Percentiles rank a stretch among this genome's conserved stretches.
Evolutionary conservation across 1,284 basidiomycete genomes (phyloP).

Genomic region (Exobasidium rhododendri): DNA sequence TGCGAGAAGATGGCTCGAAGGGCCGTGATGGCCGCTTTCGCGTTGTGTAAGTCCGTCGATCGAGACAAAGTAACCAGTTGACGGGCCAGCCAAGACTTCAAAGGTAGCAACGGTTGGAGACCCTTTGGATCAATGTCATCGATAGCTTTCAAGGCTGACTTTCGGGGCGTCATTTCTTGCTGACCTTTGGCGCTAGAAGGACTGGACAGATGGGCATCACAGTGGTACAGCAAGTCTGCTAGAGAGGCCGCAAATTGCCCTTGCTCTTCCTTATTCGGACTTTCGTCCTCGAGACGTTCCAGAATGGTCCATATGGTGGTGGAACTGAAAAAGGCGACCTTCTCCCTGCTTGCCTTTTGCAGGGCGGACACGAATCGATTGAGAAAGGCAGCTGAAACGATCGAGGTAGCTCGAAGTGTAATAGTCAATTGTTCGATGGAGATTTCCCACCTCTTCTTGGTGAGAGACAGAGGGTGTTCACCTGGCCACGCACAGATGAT

Average conservation of each 20-base stretch:
- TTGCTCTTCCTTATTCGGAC: constrained; percentile 43
- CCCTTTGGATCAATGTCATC: neutral
- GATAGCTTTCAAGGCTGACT: neutral
- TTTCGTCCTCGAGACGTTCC: constrained; percentile 55
- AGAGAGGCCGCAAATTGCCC: constrained; percentile 64
- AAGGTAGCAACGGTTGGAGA: neutral
- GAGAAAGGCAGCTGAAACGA: constrained; percentile 1
- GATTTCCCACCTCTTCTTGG: neutral
- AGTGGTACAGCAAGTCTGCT: constrained; percentile 64
- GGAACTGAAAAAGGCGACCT: constrained; percentile 25
- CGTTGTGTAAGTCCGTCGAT: neutral
- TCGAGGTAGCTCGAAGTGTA: constrained; percentile 1
- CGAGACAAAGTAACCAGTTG: neutral
- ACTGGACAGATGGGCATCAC: constrained; percentile 40
- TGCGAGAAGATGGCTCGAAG: constrained; percentile 1
- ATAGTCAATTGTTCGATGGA: neutral
- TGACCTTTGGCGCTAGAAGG: constrained; percentile 22
- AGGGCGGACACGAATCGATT: constrained; percentile 10
- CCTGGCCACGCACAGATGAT: constrained; percentile 7
- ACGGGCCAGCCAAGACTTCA: neutral
- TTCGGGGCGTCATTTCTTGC: neutral
- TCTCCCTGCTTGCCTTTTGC: neutral
- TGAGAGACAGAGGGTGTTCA: neutral
- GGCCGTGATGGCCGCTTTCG: neutral
- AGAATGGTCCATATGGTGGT: constrained; percentile 35